A percentile compares a stretch with the other conserved stretches of the same genome.
Conservation (phyloP, 2,329 filamentous ascomycete genomes). For the Nigrograna mackinnonii region DNA sequence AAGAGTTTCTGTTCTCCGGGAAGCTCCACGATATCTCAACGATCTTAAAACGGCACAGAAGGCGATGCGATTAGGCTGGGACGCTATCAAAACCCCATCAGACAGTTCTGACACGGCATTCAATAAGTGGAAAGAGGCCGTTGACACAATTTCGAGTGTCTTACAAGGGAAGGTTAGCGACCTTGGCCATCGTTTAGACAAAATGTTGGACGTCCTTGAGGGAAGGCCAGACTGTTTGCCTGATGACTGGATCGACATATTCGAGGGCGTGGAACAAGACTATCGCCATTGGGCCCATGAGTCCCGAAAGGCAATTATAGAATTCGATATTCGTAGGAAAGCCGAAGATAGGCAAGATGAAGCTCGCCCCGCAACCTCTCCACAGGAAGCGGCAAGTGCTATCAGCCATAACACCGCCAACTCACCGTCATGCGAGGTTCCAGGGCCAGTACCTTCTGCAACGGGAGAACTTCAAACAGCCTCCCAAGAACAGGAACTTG, state of each 20-base stretch:
- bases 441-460: no score
- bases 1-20: conserved; percentile 73
- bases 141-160: conserved; percentile 60
- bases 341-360: conserved; percentile 1
- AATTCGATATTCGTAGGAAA: conserved; percentile 57
- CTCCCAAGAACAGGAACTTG: no score
- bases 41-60: conserved; percentile 67
- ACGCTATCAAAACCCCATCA: conserved; percentile 54
- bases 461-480: no score
- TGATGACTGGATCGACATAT: conserved; percentile 81
- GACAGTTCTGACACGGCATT: conserved; percentile 37
- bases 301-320: conserved; percentile 74
- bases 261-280: conserved; percentile 77
- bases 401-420: no score
- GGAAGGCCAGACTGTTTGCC: conserved; percentile 83
- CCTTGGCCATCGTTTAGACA: conserved; percentile 76
- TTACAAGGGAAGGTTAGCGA: conserved; percentile 71
- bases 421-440: no score
- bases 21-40: conserved; percentile 69
- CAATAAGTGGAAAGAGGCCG: conserved; percentile 38
- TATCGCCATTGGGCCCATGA: conserved; percentile 81
- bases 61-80: conserved; percentile 69
- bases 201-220: conserved; percentile 85
- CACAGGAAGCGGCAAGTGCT: no score
- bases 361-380: no score